Base-by-base conservation (phyloP, 768 basidiomycete species). In the Lactarius akahatsu region DNA sequence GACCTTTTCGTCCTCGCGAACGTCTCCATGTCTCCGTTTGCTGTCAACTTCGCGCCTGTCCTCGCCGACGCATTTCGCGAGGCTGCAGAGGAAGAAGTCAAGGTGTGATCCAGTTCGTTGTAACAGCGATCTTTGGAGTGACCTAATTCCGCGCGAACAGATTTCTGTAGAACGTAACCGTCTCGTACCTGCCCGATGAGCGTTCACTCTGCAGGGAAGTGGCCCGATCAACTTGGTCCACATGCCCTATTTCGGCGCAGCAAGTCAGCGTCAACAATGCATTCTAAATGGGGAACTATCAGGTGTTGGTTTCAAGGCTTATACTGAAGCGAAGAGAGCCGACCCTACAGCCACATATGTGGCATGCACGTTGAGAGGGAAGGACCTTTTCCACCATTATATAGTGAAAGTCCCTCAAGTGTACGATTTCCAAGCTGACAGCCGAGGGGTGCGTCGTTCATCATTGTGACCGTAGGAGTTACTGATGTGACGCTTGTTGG, bases 1-100 rank as follows among this genome's bases (percentile, higher is more conserved):
- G 77, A 80, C 55, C 72, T 83, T 1, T 77, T 72, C 52, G 72
- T 76, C 13, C 71, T 82, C 20, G 67, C 71, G 36, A 80, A 78
- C 55, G 77, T 80, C 23, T 74, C 76, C 18, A 81, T 79, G 78
- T 79, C 79, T 9, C 81, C 80, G 1, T 82, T 80, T 40, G 32
- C 43, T 0, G 71, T 63, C 4, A 72, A 75, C 45, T 77, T 79
- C 57, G 69, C 73, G 1, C 47, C 70, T 13, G 70, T 73, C 26
- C 63, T 83, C 26, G 76, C 75, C 2, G 68, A 78, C n/a, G 70
- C 69, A 1, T 79, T 82, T 68, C 67, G 74, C 58, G 43, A 73
- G 26, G 74, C 76, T 5, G 67, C 76, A 1, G 70, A 77, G 57
- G 76, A 79, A 41, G 77, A 79, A 64, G 70, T 77, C 38, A 67